phyloP scores from a whole-genome alignment of 1,284 basidiomycete genomes.

The Malassezia nana region DNA sequence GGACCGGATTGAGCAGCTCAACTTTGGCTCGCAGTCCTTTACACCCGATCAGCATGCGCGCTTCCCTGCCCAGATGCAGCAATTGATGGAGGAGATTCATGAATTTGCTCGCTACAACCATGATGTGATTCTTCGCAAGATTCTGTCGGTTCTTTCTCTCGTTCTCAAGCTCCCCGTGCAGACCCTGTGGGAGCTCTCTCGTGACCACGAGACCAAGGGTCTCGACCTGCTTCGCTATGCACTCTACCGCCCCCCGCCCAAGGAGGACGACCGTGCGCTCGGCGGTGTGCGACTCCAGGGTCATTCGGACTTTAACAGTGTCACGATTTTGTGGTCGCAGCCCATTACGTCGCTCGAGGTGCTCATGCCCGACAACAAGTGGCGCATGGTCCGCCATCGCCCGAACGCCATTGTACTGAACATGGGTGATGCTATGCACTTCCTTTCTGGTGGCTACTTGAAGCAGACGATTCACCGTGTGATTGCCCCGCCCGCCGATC shows the following conservation, averaged over 20 bases:
- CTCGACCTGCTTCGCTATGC: conserved; percentile 51
- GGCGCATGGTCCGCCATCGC: conserved; percentile 50
- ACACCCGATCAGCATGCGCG: conserved; percentile 19
- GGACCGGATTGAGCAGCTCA: conserved; percentile 51
- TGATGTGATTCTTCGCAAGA: conserved; percentile 47
- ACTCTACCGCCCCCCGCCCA: conserved; percentile 49
- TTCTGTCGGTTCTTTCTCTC: conserved; percentile 50
- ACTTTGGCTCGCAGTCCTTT: conserved; percentile 49
- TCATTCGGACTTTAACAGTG: conserved; percentile 51
- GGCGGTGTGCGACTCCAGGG: conserved; percentile 50
- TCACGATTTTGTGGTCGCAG: conserved; percentile 50
- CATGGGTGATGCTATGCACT: conserved; percentile 44
- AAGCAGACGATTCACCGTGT: conserved; percentile 51
- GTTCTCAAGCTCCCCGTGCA: conserved; percentile 51
- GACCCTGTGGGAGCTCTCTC: conserved; percentile 50
- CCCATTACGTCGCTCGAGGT: conserved; percentile 51
- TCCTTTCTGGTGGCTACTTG: conserved; percentile 40
- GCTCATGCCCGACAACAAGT: conserved; percentile 49
- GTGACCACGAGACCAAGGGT: conserved; percentile 49
- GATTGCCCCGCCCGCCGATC: conserved; percentile 49
- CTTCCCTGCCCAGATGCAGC: conserved; percentile 33
- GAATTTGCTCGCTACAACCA: conserved; percentile 49
- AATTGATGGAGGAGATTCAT: conserved; percentile 47
- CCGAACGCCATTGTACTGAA: conserved; percentile 45
- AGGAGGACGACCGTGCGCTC: conserved; percentile 43